These are phyloP conservation scores for Elongisporangium prolatum DNA, from an alignment of 352 stramenopile species.

Conservation along the genomic window DNA sequence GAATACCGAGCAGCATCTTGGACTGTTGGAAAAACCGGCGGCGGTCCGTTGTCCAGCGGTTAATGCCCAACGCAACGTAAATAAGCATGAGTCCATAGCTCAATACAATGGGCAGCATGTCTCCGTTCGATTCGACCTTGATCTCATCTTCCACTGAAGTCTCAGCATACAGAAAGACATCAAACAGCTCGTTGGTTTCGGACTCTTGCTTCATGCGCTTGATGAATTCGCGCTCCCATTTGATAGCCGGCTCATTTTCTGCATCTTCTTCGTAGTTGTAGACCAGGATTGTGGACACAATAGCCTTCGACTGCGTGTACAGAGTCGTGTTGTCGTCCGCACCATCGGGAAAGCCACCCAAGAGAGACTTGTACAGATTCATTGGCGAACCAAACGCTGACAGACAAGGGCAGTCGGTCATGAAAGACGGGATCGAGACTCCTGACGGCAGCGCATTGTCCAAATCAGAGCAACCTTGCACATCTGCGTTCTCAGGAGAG, in stretches of 20 bases:
- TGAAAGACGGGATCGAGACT: constrained; percentile 40
- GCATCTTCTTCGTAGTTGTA: constrained; percentile 58
- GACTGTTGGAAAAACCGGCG: constrained; percentile 44
- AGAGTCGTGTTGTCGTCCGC: constrained; percentile 46
- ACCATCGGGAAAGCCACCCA: constrained; percentile 42
- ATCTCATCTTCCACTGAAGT: constrained; percentile 62
- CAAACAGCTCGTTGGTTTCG: constrained; percentile 34
- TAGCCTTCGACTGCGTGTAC: constrained; percentile 38
- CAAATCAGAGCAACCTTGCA: constrained; percentile 37
- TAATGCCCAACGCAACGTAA: constrained; percentile 64
- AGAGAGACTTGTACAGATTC: constrained; percentile 67
- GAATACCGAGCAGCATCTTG: constrained; percentile 53
- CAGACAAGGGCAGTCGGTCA: constrained; percentile 61
- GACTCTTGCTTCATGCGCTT: constrained; percentile 42
- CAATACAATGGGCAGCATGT: constrained; percentile 40
- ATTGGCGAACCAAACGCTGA: constrained; percentile 58
- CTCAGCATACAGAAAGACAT: constrained; percentile 54
- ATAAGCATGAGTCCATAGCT: constrained; percentile 67
- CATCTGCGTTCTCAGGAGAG: constrained; percentile 45
- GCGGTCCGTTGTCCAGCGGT: constrained; percentile 41
- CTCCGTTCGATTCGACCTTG: constrained; percentile 39
- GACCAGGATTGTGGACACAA: constrained; percentile 51
- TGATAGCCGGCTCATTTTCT: constrained; percentile 37
- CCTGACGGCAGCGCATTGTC: constrained; percentile 23
- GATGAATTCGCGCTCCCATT: constrained; percentile 61